phyloP scores from a whole-genome alignment of 179 eudicot species.

The Monotropa hypopitys region DNA sequence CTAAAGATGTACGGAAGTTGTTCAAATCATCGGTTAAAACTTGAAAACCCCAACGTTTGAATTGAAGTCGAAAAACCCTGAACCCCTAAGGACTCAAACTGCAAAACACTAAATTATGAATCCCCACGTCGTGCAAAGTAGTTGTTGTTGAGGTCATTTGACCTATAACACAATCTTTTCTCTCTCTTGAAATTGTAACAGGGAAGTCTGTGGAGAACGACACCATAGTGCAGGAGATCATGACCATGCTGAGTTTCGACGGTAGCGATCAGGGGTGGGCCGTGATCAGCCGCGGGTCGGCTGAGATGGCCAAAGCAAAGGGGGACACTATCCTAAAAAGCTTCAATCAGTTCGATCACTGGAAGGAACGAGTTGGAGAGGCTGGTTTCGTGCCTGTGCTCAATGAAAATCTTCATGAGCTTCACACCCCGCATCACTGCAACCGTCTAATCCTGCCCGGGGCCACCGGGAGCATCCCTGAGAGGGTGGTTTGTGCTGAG shows the following conservation, averaged over 20 bases:
- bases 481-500: constrained; percentile 64
- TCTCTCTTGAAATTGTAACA: not conserved
- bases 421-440: constrained; percentile 62
- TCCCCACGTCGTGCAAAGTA: not conserved
- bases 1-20: too few species aligned
- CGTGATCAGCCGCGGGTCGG: constrained; percentile 39
- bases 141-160: too few species aligned
- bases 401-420: constrained; percentile 21
- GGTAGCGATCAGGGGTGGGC: constrained; percentile 82
- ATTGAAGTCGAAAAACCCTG: too few species aligned
- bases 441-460: constrained; percentile 70
- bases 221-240: constrained; percentile 43
- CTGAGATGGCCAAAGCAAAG: constrained; percentile 41
- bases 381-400: constrained; percentile 50
- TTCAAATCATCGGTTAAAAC: too few species aligned
- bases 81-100: too few species aligned
- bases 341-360: constrained; percentile 24
- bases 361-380: constrained; percentile 33
- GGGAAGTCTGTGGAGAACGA: constrained; percentile 26
- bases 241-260: constrained; percentile 54
- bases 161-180: too few species aligned
- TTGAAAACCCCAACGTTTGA: too few species aligned
- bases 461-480: constrained; percentile 48
- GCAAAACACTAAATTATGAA: not conserved
- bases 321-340: constrained; percentile 29